Base-by-base conservation (phyloP, 1,284 basidiomycete species). In the Ceratobasidium sp. region DNA sequence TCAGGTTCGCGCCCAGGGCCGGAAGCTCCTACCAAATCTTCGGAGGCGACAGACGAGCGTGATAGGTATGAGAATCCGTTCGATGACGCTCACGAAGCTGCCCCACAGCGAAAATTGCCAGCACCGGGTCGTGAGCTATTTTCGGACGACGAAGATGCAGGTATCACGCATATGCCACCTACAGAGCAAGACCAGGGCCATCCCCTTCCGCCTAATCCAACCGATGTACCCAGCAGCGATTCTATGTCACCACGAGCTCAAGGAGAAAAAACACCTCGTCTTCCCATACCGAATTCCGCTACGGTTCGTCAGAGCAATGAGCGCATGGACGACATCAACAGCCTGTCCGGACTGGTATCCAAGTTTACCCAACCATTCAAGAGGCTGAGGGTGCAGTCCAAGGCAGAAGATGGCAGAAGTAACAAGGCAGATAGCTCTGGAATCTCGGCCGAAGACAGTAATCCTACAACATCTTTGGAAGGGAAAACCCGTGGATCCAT, bases 281-380 rank as follows among this genome's bases (percentile, higher is more conserved):
- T 73, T 6, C 71, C 42, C n/a, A 73, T 60, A 28, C 71, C 71
- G 26, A 73, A 73, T 28, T 73, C 63, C 40, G 71, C 71, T 40
- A 44, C 40, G 20, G 58, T 26, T 63, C 60, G 18, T 44, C 20
- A 63, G 28, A 33, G 42, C 46, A 15, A 12, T 39, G 56, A 33
- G 58, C 58, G 60, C 15, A 26, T 44, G 46, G 18, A 73, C 23
- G 44, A 73, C 33, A 13, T 28, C 23, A 42, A 73, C 28, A 73
- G 33, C 33, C 33, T 58, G 58, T 58, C 63, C 28, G 71, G 71
- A 44, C 26, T 76, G 51, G 23, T 76, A 5, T 51, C 51, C 28
- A 76, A 76, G 42, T 20, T 67, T 42, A 67, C 63, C n/a, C 61
- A 67, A 28, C 73, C 73, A 23, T 67, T 76, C 49, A 64, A 39